Evolutionary conservation across 2,329 filamentous ascomycete genomes (phyloP).

Genomic region (Aulographum hederae): DNA sequence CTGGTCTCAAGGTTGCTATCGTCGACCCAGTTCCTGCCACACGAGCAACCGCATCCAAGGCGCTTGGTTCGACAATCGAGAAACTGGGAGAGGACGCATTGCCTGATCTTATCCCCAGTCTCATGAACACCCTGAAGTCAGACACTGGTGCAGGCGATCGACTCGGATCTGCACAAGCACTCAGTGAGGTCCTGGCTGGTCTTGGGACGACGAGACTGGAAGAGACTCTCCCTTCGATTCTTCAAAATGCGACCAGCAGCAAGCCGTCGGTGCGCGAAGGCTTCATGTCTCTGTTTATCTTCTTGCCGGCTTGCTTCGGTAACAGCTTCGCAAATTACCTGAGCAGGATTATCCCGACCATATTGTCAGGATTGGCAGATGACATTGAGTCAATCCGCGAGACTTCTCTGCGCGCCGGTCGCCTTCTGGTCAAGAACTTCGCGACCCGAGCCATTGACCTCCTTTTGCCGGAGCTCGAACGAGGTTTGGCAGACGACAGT

Average conservation of each 20-base stretch:
- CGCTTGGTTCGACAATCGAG: constrained; percentile 88
- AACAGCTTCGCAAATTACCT: constrained; percentile 97
- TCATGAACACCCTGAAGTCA: constrained; percentile 95
- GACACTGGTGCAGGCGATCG: constrained; percentile 93
- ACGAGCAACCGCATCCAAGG: constrained; percentile 86
- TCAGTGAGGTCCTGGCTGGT: constrained; percentile 89
- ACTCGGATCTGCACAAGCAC: constrained; percentile 86
- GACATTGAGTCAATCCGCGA: constrained; percentile 94
- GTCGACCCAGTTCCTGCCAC: constrained; percentile 95
- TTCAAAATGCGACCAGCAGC: constrained; percentile 86
- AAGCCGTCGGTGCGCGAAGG: constrained; percentile 87
- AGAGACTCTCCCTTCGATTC: constrained; percentile 86
- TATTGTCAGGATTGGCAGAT: constrained; percentile 83
- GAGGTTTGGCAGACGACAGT: constrained; percentile 90
- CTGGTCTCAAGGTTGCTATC: constrained; percentile 71
- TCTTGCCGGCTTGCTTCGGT: constrained; percentile 94
- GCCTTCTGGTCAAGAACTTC: constrained; percentile 95
- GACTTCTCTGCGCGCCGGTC: constrained; percentile 83
- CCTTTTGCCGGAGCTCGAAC: constrained; percentile 82
- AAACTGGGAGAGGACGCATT: constrained; percentile 94
- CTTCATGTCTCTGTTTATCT: constrained; percentile 99
- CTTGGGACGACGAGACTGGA: constrained; percentile 83
- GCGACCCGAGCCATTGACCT: constrained; percentile 88
- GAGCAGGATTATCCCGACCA: constrained; percentile 85
- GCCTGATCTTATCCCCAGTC: constrained; percentile 88